Evolutionary conservation across 1,139 yeast species (phyloP).

Genomic region (Candida glucosophila): DNA sequence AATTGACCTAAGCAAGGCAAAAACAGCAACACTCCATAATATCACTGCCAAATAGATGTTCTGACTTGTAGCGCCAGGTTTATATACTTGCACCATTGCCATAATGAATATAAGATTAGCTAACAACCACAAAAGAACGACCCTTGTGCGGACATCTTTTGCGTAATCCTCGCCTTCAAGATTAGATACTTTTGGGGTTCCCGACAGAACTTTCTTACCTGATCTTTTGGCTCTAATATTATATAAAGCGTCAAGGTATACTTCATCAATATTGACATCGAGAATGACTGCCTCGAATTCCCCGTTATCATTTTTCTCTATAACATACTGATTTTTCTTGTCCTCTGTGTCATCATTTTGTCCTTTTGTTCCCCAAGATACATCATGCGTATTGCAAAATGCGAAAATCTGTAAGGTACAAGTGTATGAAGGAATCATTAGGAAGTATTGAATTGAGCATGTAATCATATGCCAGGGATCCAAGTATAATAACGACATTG

Average conservation of each 20-base stretch:
- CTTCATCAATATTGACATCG: constrained; percentile 84
- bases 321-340: constrained; percentile 32
- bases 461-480: constrained; percentile 95
- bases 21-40: constrained; percentile 82
- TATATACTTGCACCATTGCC: constrained; percentile 79
- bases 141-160: constrained; percentile 87
- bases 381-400: constrained; percentile 92
- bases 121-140: constrained; percentile 87
- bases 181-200: constrained; percentile 28
- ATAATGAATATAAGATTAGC: constrained; percentile 70
- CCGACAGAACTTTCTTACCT: constrained; percentile 41
- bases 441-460: constrained; percentile 75
- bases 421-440: constrained; percentile 84
- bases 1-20: constrained; percentile 69
- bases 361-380: constrained; percentile 97
- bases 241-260: constrained; percentile 68
- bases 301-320: constrained; percentile 40
- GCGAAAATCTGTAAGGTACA: constrained; percentile 91
- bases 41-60: constrained; percentile 78
- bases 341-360: constrained; percentile 66
- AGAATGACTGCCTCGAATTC: constrained; percentile 88
- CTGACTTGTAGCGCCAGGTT: constrained; percentile 44
- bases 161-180: constrained; percentile 81
- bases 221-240: constrained; percentile 70
- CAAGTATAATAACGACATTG: constrained; percentile 71